Evolutionary conservation across 1,284 basidiomycete genomes (phyloP).

Genomic region (Trichosporon inkin): DNA sequence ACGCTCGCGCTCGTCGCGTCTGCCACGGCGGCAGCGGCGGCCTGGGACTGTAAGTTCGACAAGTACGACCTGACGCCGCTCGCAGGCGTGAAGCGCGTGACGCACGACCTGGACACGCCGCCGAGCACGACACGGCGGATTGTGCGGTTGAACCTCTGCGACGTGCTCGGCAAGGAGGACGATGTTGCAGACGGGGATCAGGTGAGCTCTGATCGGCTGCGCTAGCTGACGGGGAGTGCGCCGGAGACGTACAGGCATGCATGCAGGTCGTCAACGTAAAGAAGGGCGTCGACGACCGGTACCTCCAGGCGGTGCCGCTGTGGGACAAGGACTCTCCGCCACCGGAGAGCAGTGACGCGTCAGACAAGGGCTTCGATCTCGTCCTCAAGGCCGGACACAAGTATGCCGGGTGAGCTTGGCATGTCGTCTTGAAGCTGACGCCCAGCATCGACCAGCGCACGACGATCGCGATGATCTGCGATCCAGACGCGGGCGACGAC

Average conservation of each 20-base stretch:
- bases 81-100: constrained; percentile 24
- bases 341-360: neutral
- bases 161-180: constrained; percentile 29
- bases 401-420: constrained; percentile 43
- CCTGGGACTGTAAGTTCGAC: neutral
- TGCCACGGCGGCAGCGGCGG: neutral
- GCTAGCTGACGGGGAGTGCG: neutral
- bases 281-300: constrained; percentile 5
- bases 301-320: neutral
- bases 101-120: constrained; percentile 38
- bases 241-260: neutral
- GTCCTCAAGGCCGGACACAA: constrained; percentile 17
- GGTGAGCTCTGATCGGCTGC: constrained; percentile 26
- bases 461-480: constrained; percentile 16
- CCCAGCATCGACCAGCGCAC: constrained; percentile 11
- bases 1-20: neutral
- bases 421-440: neutral
- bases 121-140: constrained; percentile 43
- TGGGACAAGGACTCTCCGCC: neutral
- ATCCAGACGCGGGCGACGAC: constrained; percentile 14
- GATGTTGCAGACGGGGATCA: constrained; percentile 43
- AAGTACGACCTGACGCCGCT: constrained; percentile 39
- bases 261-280: neutral
- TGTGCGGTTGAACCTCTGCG: constrained; percentile 40
- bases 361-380: neutral